Conservation (phyloP, 1,284 basidiomycete species). For the Pseudozyma flocculosa region DNA sequence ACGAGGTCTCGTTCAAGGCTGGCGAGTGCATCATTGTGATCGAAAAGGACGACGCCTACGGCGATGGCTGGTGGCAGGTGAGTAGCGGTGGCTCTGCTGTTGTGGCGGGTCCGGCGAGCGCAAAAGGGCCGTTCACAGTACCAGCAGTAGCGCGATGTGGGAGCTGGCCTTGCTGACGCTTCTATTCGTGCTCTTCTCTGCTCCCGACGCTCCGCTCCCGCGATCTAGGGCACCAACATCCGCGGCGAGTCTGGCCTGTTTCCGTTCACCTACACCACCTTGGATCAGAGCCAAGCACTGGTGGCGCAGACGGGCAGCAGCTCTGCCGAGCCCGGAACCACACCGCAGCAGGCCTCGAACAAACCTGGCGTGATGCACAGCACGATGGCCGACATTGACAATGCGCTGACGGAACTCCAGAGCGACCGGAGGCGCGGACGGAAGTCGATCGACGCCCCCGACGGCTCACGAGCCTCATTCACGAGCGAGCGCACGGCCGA, state of each 20-base stretch:
- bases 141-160: too few species aligned
- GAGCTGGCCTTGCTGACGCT: too few species aligned
- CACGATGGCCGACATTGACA: slow-evolving; percentile 57
- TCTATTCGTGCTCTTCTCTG: too few species aligned
- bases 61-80: slow-evolving; percentile 99
- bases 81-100: slow-evolving; percentile 55
- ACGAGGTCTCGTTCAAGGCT: slow-evolving; percentile 82
- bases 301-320: slow-evolving; percentile 23
- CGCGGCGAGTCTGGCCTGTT: slow-evolving; percentile 83
- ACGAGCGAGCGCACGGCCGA: slow-evolving; percentile 37
- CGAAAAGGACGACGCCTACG: slow-evolving; percentile 89
- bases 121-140: too few species aligned
- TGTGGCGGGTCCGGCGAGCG: too few species aligned
- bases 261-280: slow-evolving; percentile 79
- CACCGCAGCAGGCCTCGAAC: slow-evolving; percentile 16
- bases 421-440: slow-evolving; percentile 10
- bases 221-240: slow-evolving; percentile 74
- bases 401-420: slow-evolving; percentile 52
- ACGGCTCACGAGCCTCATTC: slow-evolving; percentile 26
- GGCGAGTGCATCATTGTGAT: slow-evolving; percentile 86
- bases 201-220: slow-evolving; percentile 1
- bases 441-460: slow-evolving; percentile 3
- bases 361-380: slow-evolving; percentile 48
- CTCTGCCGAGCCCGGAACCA: slow-evolving; percentile 19
- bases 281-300: slow-evolving; percentile 41